Percentiles rank a stretch among this genome's conserved stretches.
These are phyloP conservation scores for Pythium rishiriense DNA, from an alignment of 352 stramenopile species.

Conservation along the genomic window DNA sequence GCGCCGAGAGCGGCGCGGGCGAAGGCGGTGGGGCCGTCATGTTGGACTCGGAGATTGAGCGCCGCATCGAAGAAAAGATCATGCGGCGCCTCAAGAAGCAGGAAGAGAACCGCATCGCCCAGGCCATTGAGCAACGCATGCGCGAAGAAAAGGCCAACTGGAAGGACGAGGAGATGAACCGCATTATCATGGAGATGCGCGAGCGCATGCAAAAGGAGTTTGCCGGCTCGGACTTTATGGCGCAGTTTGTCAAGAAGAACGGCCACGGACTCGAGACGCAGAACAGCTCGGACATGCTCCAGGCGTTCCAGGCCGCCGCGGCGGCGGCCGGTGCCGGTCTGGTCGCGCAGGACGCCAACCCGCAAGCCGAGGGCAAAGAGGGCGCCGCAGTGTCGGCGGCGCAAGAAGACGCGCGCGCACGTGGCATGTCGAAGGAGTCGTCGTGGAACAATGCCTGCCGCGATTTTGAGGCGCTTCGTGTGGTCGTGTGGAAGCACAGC, in stretches of 20 bases:
- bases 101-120: constrained; percentile 81
- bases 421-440: constrained; percentile 70
- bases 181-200: constrained; percentile 89
- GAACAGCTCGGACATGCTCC: constrained; percentile 32
- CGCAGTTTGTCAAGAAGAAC: constrained; percentile 67
- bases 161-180: constrained; percentile 89
- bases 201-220: constrained; percentile 85
- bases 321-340: constrained; percentile 14
- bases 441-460: constrained; percentile 84
- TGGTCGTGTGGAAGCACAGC: constrained; percentile 89
- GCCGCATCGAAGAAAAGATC: constrained; percentile 88
- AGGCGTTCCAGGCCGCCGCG: constrained; percentile 36
- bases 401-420: constrained; percentile 27
- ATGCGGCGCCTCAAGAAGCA: constrained; percentile 85
- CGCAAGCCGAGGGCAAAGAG: constrained; percentile 70
- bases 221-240: constrained; percentile 62
- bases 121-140: constrained; percentile 85
- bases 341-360: constrained; percentile 33
- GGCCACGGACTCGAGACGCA: constrained; percentile 33
- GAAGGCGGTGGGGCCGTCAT: constrained; percentile 36
- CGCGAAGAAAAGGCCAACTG: constrained; percentile 82
- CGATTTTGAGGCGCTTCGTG: constrained; percentile 69
- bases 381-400: constrained; percentile 22
- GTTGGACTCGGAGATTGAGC: constrained; percentile 76
- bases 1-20: constrained; percentile 14